Base-by-base conservation (phyloP, 257 asterid species). In the Agastache rugosa region DNA sequence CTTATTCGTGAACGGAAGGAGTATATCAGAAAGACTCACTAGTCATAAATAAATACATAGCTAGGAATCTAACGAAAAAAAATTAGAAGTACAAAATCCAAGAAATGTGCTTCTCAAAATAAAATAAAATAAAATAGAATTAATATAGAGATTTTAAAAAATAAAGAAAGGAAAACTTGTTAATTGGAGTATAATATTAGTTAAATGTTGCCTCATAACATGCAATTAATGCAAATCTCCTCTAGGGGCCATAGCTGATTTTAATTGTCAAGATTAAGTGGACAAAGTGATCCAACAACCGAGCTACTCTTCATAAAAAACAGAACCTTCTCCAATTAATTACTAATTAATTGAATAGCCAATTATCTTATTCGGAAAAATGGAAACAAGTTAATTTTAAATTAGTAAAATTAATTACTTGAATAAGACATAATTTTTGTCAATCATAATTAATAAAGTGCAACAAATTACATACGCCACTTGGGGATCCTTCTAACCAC, bases 241-340 rank as follows among this genome's bases (percentile, higher is more conserved):
- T 42, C 15, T 8, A 9, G 15, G 47, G 47, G 15, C 8, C 23
- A 50, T 15, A 50, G 56, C 61, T 47, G 59, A 45, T 51, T 27
- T 78, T 50, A 48, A 59, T 39, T 66, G 61, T 19, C 64, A 50
- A 34, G 20, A 34, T 55, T 6, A 29, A 25, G 12, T 50, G 59
- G 68, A 47, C 3, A 41, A 25, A 50, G 23, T 17, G 56, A 50
- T 27, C 68, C 63, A 79, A 50, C 79, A 50, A 74, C 80, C 61
- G 12, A 20, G 48, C 77, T 68, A 39, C 54, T 11, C 37, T 53
- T 27, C 25, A 53, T 47, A 56, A 35, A 48, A 9, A 22, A n/a
- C 25, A 4, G 9, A 62, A 14, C 72, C 61, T 16, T 25, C 16
- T 20, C 25, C 23, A 61, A 70, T 54, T 35, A 34, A 51, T 53